Conservation (phyloP, 2,329 filamentous ascomycete species). For the Sclerotinia subarctica region DNA sequence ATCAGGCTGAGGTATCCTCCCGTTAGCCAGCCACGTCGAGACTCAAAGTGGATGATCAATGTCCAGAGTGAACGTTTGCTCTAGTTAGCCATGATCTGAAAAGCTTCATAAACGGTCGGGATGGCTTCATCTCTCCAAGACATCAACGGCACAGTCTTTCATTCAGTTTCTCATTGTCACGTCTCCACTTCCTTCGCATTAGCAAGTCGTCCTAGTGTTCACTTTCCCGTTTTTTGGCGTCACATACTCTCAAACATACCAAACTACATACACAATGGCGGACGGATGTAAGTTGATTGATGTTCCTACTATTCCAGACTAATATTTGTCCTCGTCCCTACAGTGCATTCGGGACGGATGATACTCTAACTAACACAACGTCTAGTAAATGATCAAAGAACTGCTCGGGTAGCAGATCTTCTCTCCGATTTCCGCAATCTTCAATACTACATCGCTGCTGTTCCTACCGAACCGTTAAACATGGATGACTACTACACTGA, state of each 20-base stretch:
- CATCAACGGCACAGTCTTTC: constrained; percentile 24
- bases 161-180: constrained; percentile 22
- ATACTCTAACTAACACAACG: not conserved
- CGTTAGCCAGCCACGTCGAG: constrained; percentile 33
- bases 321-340: constrained; percentile 17
- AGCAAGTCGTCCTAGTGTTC: constrained; percentile 10
- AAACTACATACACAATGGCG: constrained; percentile 31
- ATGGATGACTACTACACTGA: constrained; percentile 60
- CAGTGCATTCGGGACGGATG: constrained; percentile 7
- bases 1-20: constrained; percentile 29
- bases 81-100: constrained; percentile 21
- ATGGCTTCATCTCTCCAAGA: constrained; percentile 26
- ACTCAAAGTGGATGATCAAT: constrained; percentile 21
- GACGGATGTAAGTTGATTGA: constrained; percentile 37
- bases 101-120: constrained; percentile 32
- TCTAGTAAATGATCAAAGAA: constrained; percentile 59
- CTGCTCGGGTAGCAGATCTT: constrained; percentile 58
- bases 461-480: constrained; percentile 52
- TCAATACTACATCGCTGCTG: constrained; percentile 60
- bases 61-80: constrained; percentile 18
- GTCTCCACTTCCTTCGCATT: constrained; percentile 1
- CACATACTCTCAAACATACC: constrained; percentile 12
- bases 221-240: constrained; percentile 19
- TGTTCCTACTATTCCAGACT: constrained; percentile 16
- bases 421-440: constrained; percentile 60